Percentiles rank a stretch among this genome's conserved stretches.
phyloP scores from a whole-genome alignment of 192 early-diverging fungal species.

The Ambispora gerdemannii region DNA sequence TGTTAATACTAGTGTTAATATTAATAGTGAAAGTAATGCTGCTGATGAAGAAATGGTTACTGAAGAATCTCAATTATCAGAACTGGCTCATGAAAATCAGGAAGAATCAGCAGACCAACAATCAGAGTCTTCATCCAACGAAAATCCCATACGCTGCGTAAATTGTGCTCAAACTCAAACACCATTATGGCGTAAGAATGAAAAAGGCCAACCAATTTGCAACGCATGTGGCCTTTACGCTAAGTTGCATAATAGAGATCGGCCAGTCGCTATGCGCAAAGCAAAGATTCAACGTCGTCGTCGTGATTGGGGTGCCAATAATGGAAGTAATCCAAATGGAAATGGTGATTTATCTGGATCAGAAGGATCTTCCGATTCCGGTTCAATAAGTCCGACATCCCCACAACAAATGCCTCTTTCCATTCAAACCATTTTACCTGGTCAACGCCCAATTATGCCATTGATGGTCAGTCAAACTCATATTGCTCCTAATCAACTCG shows the following conservation, averaged over 20 bases:
- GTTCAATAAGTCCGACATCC: slow-evolving; percentile 18
- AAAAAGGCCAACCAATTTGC: slow-evolving; percentile 69
- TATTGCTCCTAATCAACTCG: background rate
- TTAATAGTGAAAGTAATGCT: too few relatives aligned
- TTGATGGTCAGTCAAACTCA: slow-evolving; percentile 11
- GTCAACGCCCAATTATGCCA: slow-evolving; percentile 28
- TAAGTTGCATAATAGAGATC: slow-evolving; percentile 85
- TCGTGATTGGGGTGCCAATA: slow-evolving; percentile 46
- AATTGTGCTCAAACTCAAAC: slow-evolving; percentile 74
- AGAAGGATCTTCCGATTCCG: slow-evolving; percentile 3
- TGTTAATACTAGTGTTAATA: too few relatives aligned
- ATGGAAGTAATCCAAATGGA: slow-evolving; percentile 24
- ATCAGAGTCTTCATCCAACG: slow-evolving; percentile 9
- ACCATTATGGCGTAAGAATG: slow-evolving; percentile 77
- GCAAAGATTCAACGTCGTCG: slow-evolving; percentile 58
- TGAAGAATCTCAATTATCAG: background rate
- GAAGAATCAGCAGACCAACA: slow-evolving; percentile 18
- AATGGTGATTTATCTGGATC: slow-evolving; percentile 16
- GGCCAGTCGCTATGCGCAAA: slow-evolving; percentile 81
- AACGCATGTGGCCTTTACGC: slow-evolving; percentile 86
- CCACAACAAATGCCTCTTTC: slow-evolving; percentile 19
- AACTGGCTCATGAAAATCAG: slow-evolving; percentile 20
- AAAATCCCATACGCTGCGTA: slow-evolving; percentile 40
- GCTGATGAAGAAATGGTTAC: slow-evolving; percentile 12
- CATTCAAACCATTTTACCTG: slow-evolving; percentile 17